These are phyloP conservation scores for Cotoneaster glaucophyllus DNA, from an alignment of 306 rosid genomes.

Conservation along the genomic window DNA sequence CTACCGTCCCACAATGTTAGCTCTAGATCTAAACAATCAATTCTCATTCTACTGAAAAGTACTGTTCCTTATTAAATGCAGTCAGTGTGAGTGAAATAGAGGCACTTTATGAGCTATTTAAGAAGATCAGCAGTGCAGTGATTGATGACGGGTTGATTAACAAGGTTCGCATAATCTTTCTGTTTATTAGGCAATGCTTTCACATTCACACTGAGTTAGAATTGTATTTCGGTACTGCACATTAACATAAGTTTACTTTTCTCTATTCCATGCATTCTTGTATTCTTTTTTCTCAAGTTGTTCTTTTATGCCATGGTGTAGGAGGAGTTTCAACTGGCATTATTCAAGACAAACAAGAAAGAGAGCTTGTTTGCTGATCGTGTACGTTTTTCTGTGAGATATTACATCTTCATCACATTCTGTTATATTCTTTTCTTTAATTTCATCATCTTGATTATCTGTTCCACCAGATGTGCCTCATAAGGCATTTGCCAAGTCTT, in stretches of 20 bases:
- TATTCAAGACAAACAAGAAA: conserved; percentile 95
- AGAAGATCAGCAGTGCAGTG: conserved; percentile 94
- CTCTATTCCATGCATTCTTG: background rate
- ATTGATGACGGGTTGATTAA: conserved; percentile 94
- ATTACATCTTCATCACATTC: conserved; percentile 4
- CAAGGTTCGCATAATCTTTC: conserved; percentile 49
- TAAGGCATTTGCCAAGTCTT: conserved; percentile 4
- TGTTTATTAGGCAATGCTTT: conserved; percentile 6
- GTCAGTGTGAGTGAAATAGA: conserved; percentile 98
- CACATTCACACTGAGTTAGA: background rate
- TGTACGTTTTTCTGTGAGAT: conserved; percentile 41
- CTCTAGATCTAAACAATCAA: background rate
- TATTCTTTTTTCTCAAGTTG: background rate
- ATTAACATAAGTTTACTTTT: background rate
- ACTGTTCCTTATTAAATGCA: conserved; percentile 26
- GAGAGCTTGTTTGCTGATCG: conserved; percentile 96
- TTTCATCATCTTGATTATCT: background rate
- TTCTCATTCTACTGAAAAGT: conserved; percentile 7
- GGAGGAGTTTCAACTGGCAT: conserved; percentile 97
- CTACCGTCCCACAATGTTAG: background rate
- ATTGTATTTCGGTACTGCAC: background rate
- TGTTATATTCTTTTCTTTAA: background rate
- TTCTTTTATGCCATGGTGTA: conserved; percentile 25
- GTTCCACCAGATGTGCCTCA: background rate
- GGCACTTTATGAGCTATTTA: conserved; percentile 94